Conservation (phyloP, 129 eudicot species). For the Saposhnikovia divaricata region DNA sequence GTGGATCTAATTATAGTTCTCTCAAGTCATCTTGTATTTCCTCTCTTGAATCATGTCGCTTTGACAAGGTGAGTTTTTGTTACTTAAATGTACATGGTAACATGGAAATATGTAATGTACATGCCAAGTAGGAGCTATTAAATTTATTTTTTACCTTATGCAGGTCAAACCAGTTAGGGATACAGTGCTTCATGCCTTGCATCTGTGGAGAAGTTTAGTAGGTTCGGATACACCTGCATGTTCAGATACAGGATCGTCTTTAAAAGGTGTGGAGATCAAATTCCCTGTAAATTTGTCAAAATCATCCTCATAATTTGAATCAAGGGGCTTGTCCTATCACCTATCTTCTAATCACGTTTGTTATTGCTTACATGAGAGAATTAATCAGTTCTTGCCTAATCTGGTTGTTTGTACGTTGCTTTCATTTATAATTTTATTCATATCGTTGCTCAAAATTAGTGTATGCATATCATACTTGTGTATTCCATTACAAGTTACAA, state of each 20-base stretch:
- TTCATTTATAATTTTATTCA: not conserved
- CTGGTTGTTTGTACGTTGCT: not conserved
- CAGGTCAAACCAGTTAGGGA: conserved; percentile 98
- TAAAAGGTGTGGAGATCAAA: conserved; percentile 47
- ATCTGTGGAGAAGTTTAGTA: conserved; percentile 68
- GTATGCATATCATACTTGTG: not conserved
- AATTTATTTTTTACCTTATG: conserved; percentile 7
- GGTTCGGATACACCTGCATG: conserved; percentile 57
- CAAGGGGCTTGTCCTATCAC: not conserved
- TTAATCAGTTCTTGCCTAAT: not conserved
- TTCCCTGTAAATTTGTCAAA: conserved; percentile 6
- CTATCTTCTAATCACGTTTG: not conserved
- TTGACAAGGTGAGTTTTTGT: conserved; percentile 63
- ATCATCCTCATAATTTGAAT: not conserved
- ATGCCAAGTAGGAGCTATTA: conserved; percentile 19
- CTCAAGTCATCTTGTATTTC: conserved; percentile 65
- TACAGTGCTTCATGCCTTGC: conserved; percentile 71
- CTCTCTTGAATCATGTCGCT: conserved; percentile 82
- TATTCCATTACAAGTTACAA: not conserved
- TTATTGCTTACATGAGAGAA: not conserved
- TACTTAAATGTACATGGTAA: not conserved
- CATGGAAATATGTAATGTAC: not conserved
- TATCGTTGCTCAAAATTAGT: not conserved
- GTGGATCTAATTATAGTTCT: conserved; percentile 43
- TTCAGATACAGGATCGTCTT: conserved; percentile 77